Conservation (phyloP, 2,329 filamentous ascomycete species). For the Ceratocystis cacaofunesta region DNA sequence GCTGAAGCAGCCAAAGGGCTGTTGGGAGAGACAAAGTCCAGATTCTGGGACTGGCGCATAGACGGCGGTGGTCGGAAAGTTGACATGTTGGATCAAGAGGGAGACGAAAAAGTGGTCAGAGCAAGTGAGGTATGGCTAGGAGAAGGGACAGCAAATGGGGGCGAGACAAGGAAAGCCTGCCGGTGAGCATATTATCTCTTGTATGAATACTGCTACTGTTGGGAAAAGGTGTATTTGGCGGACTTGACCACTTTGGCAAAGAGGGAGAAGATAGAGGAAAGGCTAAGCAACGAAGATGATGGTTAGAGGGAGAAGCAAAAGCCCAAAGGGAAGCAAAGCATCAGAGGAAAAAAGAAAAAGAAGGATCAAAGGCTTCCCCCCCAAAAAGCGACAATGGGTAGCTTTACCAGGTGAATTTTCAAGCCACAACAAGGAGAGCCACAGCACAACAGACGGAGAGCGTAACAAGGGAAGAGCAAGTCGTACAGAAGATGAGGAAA, state of each 20-base stretch:
- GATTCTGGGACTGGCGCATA: conserved; percentile 27
- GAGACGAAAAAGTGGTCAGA: neutral
- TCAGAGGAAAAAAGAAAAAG: neutral
- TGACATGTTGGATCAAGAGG: conserved; percentile 27
- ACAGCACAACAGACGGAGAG: neutral
- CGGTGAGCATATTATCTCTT: conserved; percentile 1
- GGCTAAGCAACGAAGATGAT: neutral
- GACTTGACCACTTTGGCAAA: neutral
- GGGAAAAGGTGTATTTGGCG: neutral
- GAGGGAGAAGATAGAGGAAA: neutral
- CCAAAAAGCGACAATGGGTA: neutral
- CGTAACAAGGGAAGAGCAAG: neutral
- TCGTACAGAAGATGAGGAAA: neutral
- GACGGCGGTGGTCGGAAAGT: conserved; percentile 16
- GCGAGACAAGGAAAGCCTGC: neutral
- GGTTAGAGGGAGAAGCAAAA: neutral
- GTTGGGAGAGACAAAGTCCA: conserved; percentile 19
- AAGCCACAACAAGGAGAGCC: neutral
- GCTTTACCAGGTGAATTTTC: neutral
- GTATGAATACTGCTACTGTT: neutral
- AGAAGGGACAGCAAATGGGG: neutral
- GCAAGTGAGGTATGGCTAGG: neutral
- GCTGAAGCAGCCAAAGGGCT: conserved; percentile 25
- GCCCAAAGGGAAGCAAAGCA: neutral
- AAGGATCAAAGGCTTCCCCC: neutral